Base-by-base conservation (phyloP, 805 yeast genomes). In the Millerozyma miso region DNA sequence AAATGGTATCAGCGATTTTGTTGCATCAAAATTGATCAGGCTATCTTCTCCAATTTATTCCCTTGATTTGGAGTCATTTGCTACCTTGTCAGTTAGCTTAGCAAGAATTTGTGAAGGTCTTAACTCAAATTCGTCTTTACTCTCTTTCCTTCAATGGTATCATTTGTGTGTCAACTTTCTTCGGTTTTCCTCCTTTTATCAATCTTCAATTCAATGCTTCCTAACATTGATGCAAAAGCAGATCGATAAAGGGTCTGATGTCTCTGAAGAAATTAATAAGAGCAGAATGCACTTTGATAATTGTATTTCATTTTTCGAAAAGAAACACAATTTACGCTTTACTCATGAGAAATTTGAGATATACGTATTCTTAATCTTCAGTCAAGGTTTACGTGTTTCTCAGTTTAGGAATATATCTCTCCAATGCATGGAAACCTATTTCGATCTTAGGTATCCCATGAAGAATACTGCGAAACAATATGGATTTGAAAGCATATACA, bases 381-480 rank as follows among this genome's bases (percentile, higher is more conserved):
- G 77, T 3, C 80, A 76, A 53, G 91, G 90, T 0, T 58, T 83
- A 33, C 73, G 76, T 31, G 60, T 79, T 6, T 79, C 88, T 5
- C 80, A 76, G 43, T 68, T 82, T 16, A 76, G 74, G 44, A 73
- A 70, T 7, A 62, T 71, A 2, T 74, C 86, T 0, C 54, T 77
- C 29, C 63, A 61, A 1, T 66, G 77, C 18, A 53, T 83, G 50
- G 67, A 65, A 38, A 53, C 60, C 0, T 57, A 78, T 18, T 72
- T 78, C 54, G 62, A 63, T 17, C 60, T 70, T 15, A 63, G 81
- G 47, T 71, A 66, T 44, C 53, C 51, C 23, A 74, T 71, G 36
- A 67, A 48, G 36, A 39, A 36, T 8, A 17, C 23, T 3, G 42
- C 31, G 13, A 48, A 40, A n/a, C 35, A 35, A 13, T 48, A 47